Conservation (phyloP, 371 early-diverging fungal species). For the Synchytrium microbalum region DNA sequence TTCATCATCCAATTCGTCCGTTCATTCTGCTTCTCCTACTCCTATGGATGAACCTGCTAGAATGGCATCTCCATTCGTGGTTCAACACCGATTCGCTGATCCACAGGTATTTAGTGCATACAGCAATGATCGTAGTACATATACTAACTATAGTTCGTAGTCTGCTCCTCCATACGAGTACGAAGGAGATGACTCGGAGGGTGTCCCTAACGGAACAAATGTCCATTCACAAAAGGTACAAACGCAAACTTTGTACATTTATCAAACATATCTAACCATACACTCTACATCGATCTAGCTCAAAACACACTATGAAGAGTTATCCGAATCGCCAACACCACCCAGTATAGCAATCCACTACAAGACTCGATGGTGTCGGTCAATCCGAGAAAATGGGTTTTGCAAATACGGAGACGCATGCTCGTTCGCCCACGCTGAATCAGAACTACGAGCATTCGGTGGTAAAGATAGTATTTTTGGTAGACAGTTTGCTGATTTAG, state of each 20-base stretch:
- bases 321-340: not conserved
- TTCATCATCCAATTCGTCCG: not conserved
- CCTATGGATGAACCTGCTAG: not conserved
- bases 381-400: not conserved
- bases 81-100: not conserved
- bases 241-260: not conserved
- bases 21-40: not conserved
- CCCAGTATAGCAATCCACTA: not conserved
- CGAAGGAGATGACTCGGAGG: not conserved
- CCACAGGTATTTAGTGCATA: not conserved
- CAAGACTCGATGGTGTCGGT: not conserved
- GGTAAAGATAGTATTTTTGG: not conserved
- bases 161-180: not conserved
- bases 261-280: not conserved
- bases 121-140: too few species aligned
- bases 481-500: not conserved
- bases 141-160: too few species aligned
- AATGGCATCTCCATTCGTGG: not conserved
- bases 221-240: not conserved
- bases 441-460: not conserved
- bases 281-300: too few species aligned
- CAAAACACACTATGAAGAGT: too few species aligned
- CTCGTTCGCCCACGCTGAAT: not conserved
- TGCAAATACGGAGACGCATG: not conserved
- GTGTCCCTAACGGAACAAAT: not conserved